Evolutionary conservation across 495 filamentous ascomycete species (phyloP).

Genomic region (Trichoderma gamsii): DNA sequence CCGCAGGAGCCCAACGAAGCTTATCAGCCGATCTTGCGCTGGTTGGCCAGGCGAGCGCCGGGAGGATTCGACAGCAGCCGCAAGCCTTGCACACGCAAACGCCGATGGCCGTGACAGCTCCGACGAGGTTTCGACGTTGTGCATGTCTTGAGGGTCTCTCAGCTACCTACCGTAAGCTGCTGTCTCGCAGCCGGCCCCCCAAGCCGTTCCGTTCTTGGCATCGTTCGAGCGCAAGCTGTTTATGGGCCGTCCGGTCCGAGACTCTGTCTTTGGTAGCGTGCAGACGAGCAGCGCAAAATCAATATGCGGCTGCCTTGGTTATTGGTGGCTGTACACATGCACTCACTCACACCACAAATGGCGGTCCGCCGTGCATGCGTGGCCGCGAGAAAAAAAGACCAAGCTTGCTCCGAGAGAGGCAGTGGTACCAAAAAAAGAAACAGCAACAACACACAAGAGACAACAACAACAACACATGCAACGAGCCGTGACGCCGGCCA

Average conservation of each 20-base stretch:
- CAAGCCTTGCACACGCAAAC: background rate
- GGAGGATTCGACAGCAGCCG: background rate
- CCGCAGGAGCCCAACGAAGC: background rate
- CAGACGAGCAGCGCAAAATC: background rate
- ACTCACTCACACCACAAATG: background rate
- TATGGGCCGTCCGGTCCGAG: background rate
- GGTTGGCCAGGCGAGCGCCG: background rate
- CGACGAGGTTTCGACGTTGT: background rate
- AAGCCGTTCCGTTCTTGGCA: background rate
- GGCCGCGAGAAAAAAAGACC: background rate
- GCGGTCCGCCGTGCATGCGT: background rate
- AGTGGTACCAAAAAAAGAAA: constrained; percentile 4
- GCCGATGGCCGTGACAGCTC: background rate
- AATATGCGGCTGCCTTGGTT: background rate
- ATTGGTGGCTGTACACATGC: background rate
- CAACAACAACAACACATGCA: background rate
- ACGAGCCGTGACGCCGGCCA: background rate
- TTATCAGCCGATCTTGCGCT: background rate
- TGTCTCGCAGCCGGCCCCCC: background rate
- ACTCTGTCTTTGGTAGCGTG: background rate
- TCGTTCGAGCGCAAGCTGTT: background rate
- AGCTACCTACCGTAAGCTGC: background rate
- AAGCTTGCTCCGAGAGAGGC: background rate
- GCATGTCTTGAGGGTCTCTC: background rate
- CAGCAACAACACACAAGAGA: background rate